Evolutionary conservation across 345 rosid genomes (phyloP).

Genomic region (Populus pruinosa): DNA sequence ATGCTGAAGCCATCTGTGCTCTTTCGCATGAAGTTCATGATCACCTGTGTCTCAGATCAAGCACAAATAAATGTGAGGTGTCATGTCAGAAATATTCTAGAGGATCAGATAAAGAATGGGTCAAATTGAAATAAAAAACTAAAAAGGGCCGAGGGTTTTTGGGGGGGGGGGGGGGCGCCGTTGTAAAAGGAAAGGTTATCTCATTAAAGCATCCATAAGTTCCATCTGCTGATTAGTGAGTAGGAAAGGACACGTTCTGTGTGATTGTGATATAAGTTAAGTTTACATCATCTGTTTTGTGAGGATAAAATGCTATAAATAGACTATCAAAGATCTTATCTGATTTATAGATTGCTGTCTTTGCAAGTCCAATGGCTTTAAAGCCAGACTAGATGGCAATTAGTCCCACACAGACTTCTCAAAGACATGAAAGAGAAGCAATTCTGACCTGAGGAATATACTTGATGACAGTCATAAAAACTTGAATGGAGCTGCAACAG

Average conservation of each 20-base stretch:
- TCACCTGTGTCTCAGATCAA: slow-evolving; percentile 43
- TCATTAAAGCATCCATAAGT: neutral
- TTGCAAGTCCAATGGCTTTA: neutral
- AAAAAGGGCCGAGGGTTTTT: too few relatives aligned
- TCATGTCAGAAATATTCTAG: neutral
- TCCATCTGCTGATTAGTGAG: neutral
- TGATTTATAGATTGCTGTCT: neutral
- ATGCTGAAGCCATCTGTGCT: slow-evolving; percentile 94
- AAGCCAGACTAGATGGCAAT: neutral
- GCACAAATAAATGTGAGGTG: neutral
- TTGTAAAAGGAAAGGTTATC: too few relatives aligned
- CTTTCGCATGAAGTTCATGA: slow-evolving; percentile 74
- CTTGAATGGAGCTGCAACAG: slow-evolving; percentile 76
- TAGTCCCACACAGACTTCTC: neutral
- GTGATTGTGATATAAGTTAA: neutral
- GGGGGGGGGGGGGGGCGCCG: too few relatives aligned
- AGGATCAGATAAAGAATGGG: neutral
- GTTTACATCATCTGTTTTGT: neutral
- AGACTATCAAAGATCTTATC: too few relatives aligned
- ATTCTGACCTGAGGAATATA: slow-evolving; percentile 79
- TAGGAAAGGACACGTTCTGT: neutral
- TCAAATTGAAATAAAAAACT: neutral
- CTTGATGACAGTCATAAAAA: slow-evolving; percentile 73
- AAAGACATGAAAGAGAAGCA: neutral
- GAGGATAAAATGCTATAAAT: neutral